Evolutionary conservation across 106 monocot species (phyloP).

Genomic region (Dioscorea dumetorum): DNA sequence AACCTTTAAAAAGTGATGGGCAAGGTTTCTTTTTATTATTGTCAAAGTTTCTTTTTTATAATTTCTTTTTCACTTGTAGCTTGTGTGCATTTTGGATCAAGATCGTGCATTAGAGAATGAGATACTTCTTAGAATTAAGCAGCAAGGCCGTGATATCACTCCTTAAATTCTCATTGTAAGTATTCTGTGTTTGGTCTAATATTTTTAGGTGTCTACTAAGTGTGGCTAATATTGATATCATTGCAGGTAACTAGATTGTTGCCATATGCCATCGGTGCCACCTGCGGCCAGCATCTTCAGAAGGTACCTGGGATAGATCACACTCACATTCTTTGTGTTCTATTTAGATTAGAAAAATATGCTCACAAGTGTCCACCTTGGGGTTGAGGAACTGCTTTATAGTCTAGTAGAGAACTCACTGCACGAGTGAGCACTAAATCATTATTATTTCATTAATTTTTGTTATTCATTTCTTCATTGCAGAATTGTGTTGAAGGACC

Average conservation of each 20-base stretch:
- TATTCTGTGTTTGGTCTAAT: background rate
- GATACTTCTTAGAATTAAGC: constrained; percentile 87
- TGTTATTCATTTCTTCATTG: background rate
- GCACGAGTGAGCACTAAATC: too few relatives aligned
- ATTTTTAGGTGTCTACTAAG: background rate
- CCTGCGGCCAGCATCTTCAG: constrained; percentile 58
- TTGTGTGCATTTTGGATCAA: constrained; percentile 99
- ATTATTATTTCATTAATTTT: background rate
- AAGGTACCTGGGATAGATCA: constrained; percentile 59
- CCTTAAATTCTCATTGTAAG: constrained; percentile 90
- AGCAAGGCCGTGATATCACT: constrained; percentile 71
- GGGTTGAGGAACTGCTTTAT: too few relatives aligned
- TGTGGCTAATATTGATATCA: background rate
- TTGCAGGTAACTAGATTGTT: constrained; percentile 51
- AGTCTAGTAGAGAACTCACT: too few relatives aligned
- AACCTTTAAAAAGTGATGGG: too few relatives aligned
- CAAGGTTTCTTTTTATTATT: too few relatives aligned
- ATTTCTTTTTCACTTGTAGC: constrained; percentile 22
- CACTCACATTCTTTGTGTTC: constrained; percentile 55
- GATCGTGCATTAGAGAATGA: constrained; percentile 88
- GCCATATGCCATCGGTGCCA: constrained; percentile 60
- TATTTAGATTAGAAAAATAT: too few relatives aligned
- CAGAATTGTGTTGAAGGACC: constrained; percentile 50
- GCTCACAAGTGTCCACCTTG: too few relatives aligned
- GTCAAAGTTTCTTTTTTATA: too few relatives aligned